phyloP scores from a whole-genome alignment of 768 basidiomycete genomes.

The Sistotremastrum niveocremeum region DNA sequence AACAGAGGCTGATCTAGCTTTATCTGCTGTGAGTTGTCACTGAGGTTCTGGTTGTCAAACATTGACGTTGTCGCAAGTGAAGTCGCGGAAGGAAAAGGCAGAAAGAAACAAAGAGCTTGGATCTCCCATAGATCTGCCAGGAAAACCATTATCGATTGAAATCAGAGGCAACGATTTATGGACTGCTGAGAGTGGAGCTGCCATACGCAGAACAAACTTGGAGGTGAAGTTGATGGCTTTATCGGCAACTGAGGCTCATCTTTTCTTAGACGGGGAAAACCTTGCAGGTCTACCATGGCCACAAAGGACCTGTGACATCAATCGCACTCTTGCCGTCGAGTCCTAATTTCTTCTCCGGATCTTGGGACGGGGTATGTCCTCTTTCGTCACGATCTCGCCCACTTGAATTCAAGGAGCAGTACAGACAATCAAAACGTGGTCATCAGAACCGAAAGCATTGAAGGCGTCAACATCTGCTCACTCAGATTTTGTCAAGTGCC shows the following conservation, averaged over 20 bases:
- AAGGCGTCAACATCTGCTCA: slow-evolving; percentile 69
- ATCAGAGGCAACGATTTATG: slow-evolving; percentile 57
- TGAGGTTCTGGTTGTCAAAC: slow-evolving; percentile 1
- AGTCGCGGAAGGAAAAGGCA: slow-evolving; percentile 67
- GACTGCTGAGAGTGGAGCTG: slow-evolving; percentile 79
- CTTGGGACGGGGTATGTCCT: slow-evolving; percentile 72
- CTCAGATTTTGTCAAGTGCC: slow-evolving; percentile 79
- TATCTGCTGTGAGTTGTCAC: slow-evolving; percentile 37
- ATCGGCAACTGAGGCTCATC: slow-evolving; percentile 1
- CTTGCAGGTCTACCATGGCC: slow-evolving; percentile 62
- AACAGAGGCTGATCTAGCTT: slow-evolving; percentile 54
- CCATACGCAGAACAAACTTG: slow-evolving; percentile 60
- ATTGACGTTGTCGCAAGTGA: slow-evolving; percentile 7
- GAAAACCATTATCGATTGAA: slow-evolving; percentile 61
- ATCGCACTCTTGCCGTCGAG: slow-evolving; percentile 49
- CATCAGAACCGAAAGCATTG: slow-evolving; percentile 55
- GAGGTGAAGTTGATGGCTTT: slow-evolving; percentile 34
- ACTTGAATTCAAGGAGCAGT: slow-evolving; percentile 4
- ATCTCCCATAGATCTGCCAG: slow-evolving; percentile 60
- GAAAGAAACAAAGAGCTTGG: slow-evolving; percentile 60
- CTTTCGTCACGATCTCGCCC: background rate
- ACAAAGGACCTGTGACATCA: slow-evolving; percentile 79
- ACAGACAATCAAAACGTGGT: slow-evolving; percentile 82
- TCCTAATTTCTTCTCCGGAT: slow-evolving; percentile 61
- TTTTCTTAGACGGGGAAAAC: slow-evolving; percentile 63